These are phyloP conservation scores for Aspergillus flavus DNA, from an alignment of 2,329 filamentous ascomycete species.

Conservation along the genomic window DNA sequence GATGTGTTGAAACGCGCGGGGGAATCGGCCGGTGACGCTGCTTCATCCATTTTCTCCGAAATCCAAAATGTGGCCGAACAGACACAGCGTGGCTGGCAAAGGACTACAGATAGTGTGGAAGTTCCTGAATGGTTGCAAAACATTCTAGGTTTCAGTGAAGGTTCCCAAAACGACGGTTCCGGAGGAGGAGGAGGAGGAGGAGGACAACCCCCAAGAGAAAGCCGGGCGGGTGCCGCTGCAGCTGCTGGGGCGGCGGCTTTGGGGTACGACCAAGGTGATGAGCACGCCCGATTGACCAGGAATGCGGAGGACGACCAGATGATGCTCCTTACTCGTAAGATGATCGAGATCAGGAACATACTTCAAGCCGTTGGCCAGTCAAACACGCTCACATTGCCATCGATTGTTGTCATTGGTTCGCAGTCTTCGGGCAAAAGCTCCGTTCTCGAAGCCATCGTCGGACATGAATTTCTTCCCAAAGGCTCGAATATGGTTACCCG, in stretches of 20 bases:
- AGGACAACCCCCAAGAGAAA: constrained; percentile 57
- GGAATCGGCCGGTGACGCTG: constrained; percentile 70
- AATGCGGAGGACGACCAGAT: constrained; percentile 93
- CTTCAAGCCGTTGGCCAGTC: constrained; percentile 91
- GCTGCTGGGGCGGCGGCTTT: constrained; percentile 75
- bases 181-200: constrained; percentile 43
- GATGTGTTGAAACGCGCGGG: constrained; percentile 75
- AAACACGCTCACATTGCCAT: constrained; percentile 82
- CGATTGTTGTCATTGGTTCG: constrained; percentile 98
- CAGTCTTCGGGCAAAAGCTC: constrained; percentile 99
- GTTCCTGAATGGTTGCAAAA: constrained; percentile 78
- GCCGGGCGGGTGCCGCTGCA: constrained; percentile 55
- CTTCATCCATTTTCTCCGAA: constrained; percentile 69
- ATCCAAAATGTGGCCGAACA: constrained; percentile 76
- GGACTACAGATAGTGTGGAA: constrained; percentile 75
- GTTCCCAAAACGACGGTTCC: constrained; percentile 52
- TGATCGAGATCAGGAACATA: constrained; percentile 97
- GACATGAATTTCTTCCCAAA: constrained; percentile 96
- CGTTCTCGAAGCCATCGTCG: constrained; percentile 93
- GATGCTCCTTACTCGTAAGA: constrained; percentile 99
- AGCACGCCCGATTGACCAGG: constrained; percentile 62
- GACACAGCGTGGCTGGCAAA: constrained; percentile 78
- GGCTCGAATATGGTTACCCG: constrained; percentile 99
- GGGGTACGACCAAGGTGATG: constrained; percentile 69
- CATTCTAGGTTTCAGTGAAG: constrained; percentile 65